Conservation (phyloP, 345 rosid genomes). For the Eutrema heterophyllum region DNA sequence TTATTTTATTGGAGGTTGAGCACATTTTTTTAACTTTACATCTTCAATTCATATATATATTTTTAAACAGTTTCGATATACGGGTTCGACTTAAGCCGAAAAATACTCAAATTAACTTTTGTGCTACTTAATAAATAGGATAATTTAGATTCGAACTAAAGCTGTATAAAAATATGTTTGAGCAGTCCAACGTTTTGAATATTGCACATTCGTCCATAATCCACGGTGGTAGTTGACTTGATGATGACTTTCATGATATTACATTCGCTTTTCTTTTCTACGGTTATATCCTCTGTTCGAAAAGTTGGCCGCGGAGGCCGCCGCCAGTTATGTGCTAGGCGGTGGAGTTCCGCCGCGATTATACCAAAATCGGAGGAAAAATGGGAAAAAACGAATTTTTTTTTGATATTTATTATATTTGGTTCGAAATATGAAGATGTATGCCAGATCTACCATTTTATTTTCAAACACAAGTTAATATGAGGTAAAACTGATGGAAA, state of each 20-base stretch:
- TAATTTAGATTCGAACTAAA: constrained; percentile 1
- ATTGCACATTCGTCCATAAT: constrained; percentile 22
- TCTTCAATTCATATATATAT: background rate
- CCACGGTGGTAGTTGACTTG: constrained; percentile 36
- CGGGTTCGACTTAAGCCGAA: background rate
- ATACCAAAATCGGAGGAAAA: too few relatives aligned
- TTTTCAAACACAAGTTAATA: too few relatives aligned
- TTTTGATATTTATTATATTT: too few relatives aligned
- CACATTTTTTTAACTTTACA: background rate
- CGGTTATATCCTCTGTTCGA: too few relatives aligned
- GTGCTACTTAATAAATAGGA: background rate
- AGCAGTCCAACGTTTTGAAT: constrained; percentile 27
- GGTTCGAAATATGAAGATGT: too few relatives aligned
- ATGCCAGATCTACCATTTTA: too few relatives aligned
- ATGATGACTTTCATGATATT: constrained; percentile 4
- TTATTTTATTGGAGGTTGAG: constrained; percentile 17
- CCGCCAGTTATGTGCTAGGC: too few relatives aligned
- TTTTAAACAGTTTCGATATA: background rate
- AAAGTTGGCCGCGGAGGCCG: too few relatives aligned
- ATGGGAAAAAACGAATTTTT: too few relatives aligned
- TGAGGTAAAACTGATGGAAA: too few relatives aligned
- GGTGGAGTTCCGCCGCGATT: too few relatives aligned
- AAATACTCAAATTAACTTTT: background rate
- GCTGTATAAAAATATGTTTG: constrained; percentile 1
- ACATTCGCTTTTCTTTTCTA: background rate